Evolutionary conservation across 2,329 filamentous ascomycete genomes (phyloP).

Genomic region (Thermothelomyces thermophilus): DNA sequence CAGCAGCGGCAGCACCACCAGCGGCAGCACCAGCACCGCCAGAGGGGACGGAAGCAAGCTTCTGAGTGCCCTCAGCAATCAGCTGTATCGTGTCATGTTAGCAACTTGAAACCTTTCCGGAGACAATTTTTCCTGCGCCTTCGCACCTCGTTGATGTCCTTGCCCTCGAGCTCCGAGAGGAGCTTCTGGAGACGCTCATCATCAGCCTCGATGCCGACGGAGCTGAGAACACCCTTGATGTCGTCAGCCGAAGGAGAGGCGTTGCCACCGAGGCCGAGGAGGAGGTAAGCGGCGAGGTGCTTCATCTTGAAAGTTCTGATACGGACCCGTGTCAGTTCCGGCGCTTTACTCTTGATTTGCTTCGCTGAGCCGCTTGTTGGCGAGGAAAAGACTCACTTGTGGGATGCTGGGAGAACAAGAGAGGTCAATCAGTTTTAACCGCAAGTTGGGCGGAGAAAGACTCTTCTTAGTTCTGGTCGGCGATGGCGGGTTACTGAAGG

Average conservation of each 20-base stretch:
- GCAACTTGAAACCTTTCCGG: neutral
- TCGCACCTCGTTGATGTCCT: slow-evolving; percentile 85
- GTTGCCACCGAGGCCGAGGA: slow-evolving; percentile 92
- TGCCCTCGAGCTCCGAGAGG: slow-evolving; percentile 84
- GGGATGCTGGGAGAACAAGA: slow-evolving; percentile 59
- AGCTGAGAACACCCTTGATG: slow-evolving; percentile 81
- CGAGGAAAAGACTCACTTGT: slow-evolving; percentile 17
- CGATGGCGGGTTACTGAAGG: slow-evolving; percentile 25
- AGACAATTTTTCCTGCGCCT: neutral
- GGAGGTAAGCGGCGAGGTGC: slow-evolving; percentile 98
- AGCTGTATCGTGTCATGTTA: slow-evolving; percentile 50
- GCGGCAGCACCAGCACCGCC: slow-evolving; percentile 73
- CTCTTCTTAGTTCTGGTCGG: slow-evolving; percentile 80
- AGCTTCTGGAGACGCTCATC: slow-evolving; percentile 78
- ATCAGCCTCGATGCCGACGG: slow-evolving; percentile 93
- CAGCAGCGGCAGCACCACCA: slow-evolving; percentile 59
- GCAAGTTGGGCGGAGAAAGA: slow-evolving; percentile 95
- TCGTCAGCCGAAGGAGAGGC: slow-evolving; percentile 76
- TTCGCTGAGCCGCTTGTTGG: neutral
- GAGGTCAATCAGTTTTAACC: slow-evolving; percentile 99
- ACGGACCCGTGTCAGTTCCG: neutral
- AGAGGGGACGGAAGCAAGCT: slow-evolving; percentile 96
- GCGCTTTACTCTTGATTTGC: neutral
- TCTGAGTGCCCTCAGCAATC: slow-evolving; percentile 80
- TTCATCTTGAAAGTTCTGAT: slow-evolving; percentile 72